Percentiles rank a stretch among this genome's conserved stretches.
These are phyloP conservation scores for Heliamphora exappendiculata DNA, from an alignment of 148 eudicot genomes.

Conservation along the genomic window DNA sequence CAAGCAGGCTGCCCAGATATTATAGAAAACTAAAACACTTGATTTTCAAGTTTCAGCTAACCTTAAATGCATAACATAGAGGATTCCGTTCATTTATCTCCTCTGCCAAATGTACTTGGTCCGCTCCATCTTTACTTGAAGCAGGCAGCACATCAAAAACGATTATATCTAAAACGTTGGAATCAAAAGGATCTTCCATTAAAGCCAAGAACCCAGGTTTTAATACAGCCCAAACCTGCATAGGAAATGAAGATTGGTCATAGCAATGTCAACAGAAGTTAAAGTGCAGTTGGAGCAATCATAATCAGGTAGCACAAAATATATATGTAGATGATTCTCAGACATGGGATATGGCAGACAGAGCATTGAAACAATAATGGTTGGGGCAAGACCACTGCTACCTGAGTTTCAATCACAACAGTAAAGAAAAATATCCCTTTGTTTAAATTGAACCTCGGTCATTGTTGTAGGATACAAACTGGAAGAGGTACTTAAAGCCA, in stretches of 20 bases:
- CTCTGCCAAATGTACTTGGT: conserved; percentile 64
- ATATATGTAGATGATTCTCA: not conserved
- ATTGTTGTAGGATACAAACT: not conserved
- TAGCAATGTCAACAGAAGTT: not conserved
- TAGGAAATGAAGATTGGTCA: not conserved
- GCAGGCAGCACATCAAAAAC: conserved; percentile 80
- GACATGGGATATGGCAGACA: no score
- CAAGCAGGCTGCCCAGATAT: not conserved
- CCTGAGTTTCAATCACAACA: not conserved
- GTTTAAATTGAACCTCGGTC: not conserved
- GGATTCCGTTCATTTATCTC: conserved; percentile 87
- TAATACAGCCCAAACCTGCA: conserved; percentile 95
- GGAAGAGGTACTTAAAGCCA: not conserved
- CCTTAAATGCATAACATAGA: conserved; percentile 82
- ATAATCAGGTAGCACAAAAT: not conserved
- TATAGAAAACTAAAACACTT: not conserved
- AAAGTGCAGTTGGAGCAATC: not conserved
- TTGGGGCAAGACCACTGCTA: not conserved
- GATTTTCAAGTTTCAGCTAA: conserved; percentile 21
- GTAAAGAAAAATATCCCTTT: not conserved
- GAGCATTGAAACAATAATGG: not conserved
- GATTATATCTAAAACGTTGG: conserved; percentile 68
- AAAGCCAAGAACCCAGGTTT: conserved; percentile 98
- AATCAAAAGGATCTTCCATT: conserved; percentile 81
- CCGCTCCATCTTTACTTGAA: conserved; percentile 65